phyloP scores from a whole-genome alignment of 257 asterid species.

The Solanum clarkiae region DNA sequence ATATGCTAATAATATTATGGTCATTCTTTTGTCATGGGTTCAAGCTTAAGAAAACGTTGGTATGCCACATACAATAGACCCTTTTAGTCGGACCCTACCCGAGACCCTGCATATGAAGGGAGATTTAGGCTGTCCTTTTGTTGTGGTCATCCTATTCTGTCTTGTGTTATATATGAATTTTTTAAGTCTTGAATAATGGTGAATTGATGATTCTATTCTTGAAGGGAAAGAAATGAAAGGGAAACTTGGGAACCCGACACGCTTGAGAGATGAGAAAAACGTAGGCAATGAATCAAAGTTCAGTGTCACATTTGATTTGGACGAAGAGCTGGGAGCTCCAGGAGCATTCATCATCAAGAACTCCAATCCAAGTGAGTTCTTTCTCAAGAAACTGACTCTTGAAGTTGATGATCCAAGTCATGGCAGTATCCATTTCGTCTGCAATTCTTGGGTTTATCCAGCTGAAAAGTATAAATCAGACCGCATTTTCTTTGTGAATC shows the following conservation, averaged over 20 bases:
- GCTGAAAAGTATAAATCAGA: slow-evolving; percentile 13
- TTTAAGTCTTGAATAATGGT: not conserved
- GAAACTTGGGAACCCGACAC: not conserved
- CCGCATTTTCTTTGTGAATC: slow-evolving; percentile 28
- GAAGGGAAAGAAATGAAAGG: not conserved
- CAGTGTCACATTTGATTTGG: slow-evolving; percentile 11
- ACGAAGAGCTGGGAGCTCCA: slow-evolving; percentile 16
- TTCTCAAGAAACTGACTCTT: slow-evolving; percentile 23
- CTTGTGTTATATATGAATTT: not conserved
- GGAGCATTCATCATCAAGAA: slow-evolving; percentile 23
- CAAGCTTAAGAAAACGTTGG: too few species aligned
- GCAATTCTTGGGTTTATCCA: slow-evolving; percentile 31
- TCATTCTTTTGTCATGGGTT: not conserved
- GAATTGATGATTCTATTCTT: not conserved
- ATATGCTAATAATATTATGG: not conserved
- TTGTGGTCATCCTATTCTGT: not conserved
- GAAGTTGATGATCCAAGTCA: slow-evolving; percentile 10
- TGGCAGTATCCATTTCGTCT: slow-evolving; percentile 8
- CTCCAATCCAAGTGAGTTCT: slow-evolving; percentile 20
- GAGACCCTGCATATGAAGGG: too few species aligned
- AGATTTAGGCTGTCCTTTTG: not conserved
- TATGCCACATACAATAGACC: too few species aligned
- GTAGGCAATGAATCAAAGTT: not conserved
- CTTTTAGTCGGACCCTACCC: too few species aligned
- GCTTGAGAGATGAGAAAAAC: not conserved